phyloP scores from a whole-genome alignment of 2,329 filamentous ascomycete genomes.

The Emergomyces pasteurianus region DNA sequence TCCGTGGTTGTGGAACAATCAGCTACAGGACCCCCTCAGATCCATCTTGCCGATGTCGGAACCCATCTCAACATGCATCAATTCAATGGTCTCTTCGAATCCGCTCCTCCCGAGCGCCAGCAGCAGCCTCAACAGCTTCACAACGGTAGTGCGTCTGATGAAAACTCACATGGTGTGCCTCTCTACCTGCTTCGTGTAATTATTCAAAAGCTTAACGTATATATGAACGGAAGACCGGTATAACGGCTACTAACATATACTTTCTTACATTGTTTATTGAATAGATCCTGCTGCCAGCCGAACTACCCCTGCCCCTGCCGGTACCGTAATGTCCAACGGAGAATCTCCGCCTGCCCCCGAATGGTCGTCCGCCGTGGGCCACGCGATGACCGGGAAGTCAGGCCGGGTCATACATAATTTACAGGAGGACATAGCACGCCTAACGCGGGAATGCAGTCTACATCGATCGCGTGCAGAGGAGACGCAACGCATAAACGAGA shows the following conservation, averaged over 20 bases:
- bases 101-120: conserved; percentile 13
- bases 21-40: conserved; percentile 15
- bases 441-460: conserved; percentile 36
- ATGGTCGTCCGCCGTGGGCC: conserved; percentile 40
- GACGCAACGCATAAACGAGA: conserved; percentile 35
- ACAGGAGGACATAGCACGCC: conserved; percentile 38
- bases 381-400: conserved; percentile 39
- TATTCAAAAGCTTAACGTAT: neutral
- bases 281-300: neutral
- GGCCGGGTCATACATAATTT: conserved; percentile 40
- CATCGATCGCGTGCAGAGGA: conserved; percentile 36
- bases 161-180: neutral
- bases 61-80: conserved; percentile 34
- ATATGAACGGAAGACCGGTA: neutral
- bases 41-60: conserved; percentile 30
- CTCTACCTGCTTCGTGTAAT: neutral
- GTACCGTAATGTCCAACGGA: conserved; percentile 20
- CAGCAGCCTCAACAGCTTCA: neutral
- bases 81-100: conserved; percentile 27
- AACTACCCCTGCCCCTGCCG: conserved; percentile 10
- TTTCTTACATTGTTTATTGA: neutral
- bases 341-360: conserved; percentile 15
- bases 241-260: neutral
- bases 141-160: neutral
- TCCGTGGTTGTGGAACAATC: conserved; percentile 11